phyloP scores from a whole-genome alignment of 2,329 filamentous ascomycete genomes.

The Cyanodermella asteris region DNA sequence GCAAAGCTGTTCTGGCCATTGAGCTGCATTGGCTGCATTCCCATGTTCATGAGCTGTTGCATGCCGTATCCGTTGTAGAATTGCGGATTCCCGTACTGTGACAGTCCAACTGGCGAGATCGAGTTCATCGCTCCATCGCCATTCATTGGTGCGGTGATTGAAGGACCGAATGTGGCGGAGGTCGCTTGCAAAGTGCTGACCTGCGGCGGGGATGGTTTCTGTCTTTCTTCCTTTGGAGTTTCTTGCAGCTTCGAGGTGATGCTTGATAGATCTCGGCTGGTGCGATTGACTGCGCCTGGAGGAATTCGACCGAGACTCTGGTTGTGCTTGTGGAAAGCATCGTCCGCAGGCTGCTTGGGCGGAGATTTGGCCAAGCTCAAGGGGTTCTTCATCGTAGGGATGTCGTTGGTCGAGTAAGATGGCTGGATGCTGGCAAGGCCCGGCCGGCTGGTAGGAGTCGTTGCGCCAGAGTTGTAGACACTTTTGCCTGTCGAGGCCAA shows the following conservation, averaged over 20 bases:
- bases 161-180: conserved; percentile 53
- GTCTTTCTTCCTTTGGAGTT: conserved; percentile 28
- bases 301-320: conserved; percentile 64
- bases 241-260: conserved; percentile 24
- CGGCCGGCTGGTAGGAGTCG: conserved; percentile 15
- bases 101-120: conserved; percentile 10
- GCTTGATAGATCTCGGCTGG: conserved; percentile 48
- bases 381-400: conserved; percentile 61
- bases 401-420: conserved; percentile 76
- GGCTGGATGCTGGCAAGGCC: conserved; percentile 37
- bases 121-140: conserved; percentile 13
- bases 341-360: conserved; percentile 37
- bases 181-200: conserved; percentile 59
- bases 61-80: conserved; percentile 28
- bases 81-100: conserved; percentile 10
- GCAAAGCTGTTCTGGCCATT: too few species aligned
- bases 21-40: conserved; percentile 43
- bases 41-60: conserved; percentile 39
- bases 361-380: conserved; percentile 25
- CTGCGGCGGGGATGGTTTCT: conserved; percentile 52
- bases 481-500: conserved; percentile 22
- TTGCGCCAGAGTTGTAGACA: conserved; percentile 12
- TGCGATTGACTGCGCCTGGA: conserved; percentile 41
- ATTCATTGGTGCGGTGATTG: conserved; percentile 19
- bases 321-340: conserved; percentile 49